Percentiles rank a stretch among this genome's conserved stretches.
phyloP scores from a whole-genome alignment of 2,329 filamentous ascomycete genomes.

The Pseudocercospora fuligena region DNA sequence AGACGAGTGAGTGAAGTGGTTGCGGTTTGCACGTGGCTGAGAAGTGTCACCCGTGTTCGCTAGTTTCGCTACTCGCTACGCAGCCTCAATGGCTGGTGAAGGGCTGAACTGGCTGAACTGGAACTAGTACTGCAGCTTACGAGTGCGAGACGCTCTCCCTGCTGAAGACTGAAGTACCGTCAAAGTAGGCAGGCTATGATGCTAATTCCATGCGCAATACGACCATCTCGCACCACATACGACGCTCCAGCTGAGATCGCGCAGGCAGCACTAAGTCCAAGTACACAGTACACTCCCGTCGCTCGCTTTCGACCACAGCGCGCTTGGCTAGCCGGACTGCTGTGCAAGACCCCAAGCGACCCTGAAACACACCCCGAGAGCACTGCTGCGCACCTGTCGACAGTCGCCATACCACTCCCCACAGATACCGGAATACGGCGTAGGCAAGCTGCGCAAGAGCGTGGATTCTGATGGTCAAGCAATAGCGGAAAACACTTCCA shows the following conservation, averaged over 20 bases:
- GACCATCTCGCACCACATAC: background rate
- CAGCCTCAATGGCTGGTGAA: background rate
- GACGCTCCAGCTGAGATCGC: background rate
- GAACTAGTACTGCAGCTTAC: background rate
- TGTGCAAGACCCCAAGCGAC: background rate
- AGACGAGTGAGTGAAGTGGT: background rate
- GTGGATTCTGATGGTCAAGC: conserved; percentile 25
- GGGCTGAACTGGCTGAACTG: no score
- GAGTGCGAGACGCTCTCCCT: background rate
- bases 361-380: background rate
- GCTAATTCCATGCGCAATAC: background rate
- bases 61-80: background rate
- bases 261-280: background rate
- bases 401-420: background rate
- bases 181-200: background rate
- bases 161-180: no score
- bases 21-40: background rate
- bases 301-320: background rate
- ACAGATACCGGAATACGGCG: background rate
- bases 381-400: background rate
- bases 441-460: conserved; percentile 5
- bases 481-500: conserved; percentile 18
- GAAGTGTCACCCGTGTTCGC: background rate
- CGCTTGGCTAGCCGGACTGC: background rate
- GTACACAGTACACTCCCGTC: background rate